Percentiles rank a stretch among this genome's conserved stretches.
Evolutionary conservation across 768 basidiomycete species (phyloP).

Genomic region (Symmetrospora coprosmae): DNA sequence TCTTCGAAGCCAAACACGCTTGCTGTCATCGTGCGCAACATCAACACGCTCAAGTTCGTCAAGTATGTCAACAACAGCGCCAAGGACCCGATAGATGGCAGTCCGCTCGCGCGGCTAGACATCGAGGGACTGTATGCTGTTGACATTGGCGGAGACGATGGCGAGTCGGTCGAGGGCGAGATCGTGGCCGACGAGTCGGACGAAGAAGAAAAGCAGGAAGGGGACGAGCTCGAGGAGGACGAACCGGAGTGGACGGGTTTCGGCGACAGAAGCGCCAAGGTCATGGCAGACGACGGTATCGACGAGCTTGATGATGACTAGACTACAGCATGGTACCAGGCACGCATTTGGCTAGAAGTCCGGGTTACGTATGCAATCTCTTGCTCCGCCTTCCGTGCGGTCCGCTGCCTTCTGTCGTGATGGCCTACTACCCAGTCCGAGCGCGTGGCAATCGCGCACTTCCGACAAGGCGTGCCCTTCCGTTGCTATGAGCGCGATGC

Average conservation of each 20-base stretch:
- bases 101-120: neutral
- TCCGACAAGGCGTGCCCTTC: too few relatives aligned
- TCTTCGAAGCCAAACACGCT: neutral
- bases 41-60: neutral
- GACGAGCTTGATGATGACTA: conserved; percentile 1
- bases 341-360: too few relatives aligned
- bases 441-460: too few relatives aligned
- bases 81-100: neutral
- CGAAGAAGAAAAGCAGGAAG: too few relatives aligned
- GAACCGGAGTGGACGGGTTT: neutral
- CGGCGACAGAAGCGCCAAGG: neutral
- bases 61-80: neutral
- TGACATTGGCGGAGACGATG: neutral
- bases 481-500: too few relatives aligned
- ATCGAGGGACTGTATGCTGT: neutral
- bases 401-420: too few relatives aligned
- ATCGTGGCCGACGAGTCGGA: neutral
- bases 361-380: too few relatives aligned
- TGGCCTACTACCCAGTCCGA: too few relatives aligned
- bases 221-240: neutral
- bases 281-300: neutral
- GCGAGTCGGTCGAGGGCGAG: neutral
- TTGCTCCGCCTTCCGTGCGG: too few relatives aligned
- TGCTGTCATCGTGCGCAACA: neutral
- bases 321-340: too few relatives aligned